Evolutionary conservation across 1,284 basidiomycete species (phyloP), one percentile per base, ranked within the genome.

Genomic region (Boletus holoroseus): DNA sequence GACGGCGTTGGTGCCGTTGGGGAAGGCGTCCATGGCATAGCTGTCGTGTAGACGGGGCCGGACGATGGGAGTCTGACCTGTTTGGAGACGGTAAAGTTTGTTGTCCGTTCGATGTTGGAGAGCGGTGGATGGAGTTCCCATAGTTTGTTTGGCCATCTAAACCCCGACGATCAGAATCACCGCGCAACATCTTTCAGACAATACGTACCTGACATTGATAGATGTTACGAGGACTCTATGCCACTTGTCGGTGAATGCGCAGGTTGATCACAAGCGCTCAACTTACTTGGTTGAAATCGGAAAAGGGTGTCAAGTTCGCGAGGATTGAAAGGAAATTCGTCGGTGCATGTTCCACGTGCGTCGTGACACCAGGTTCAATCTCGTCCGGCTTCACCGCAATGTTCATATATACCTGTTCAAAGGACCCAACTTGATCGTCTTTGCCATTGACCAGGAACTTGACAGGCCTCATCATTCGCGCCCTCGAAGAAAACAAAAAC

Each of bases 401-500:
- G 68, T 99, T 91, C 89, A 99, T 94, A 70, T 99, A 99, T 9
- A 99, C 96, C 72, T 99, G 96, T 71, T 99, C 96, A 61, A 99
- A 99, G 2, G 95, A 83, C 3, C 96, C 96, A 45, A 99, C 79
- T 68, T 91, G 90, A 69, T 99, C 96, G 58, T 88, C 79, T 58
- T 81, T 79, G 47, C 85, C 87, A 68, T 98, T 99, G 54, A 77
- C 74, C 39, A 99, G 72, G 69, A 90, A 94, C 62, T 89, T 93
- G 54, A 99, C 96, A 3, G 97, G 95, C 40, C 96, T 81, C 95
- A 99, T 98, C 94, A 99, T 97, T 54, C 96, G 78, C 38, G 92
- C 81, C 47, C 84, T 80, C 13, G 86, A 84, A 18, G 91, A 82
- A 73, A 99, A 99, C 49, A 99, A 74, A 75, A 91, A 99, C 39